Percentiles rank a stretch among this genome's conserved stretches.
These are phyloP conservation scores for Eimeria mitis DNA, from an alignment of 169 alveolate species.

Conservation along the genomic window DNA sequence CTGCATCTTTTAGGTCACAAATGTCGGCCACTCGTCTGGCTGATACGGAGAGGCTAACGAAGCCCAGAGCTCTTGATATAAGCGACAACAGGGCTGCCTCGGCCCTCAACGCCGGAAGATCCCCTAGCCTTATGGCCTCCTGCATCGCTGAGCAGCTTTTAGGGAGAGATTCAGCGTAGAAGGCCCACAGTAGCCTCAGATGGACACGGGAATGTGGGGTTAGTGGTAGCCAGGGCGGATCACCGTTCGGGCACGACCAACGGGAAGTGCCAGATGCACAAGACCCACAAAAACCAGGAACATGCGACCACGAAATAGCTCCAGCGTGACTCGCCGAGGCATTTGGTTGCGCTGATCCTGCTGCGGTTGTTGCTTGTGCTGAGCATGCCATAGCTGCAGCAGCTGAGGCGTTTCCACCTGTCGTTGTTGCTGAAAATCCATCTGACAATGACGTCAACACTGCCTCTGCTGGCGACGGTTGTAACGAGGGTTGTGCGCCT, in stretches of 20 bases:
- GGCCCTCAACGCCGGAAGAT: conserved; percentile 28
- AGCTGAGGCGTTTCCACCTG: neutral
- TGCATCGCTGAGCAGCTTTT: conserved; percentile 51
- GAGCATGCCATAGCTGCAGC: neutral
- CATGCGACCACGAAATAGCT: conserved; percentile 13
- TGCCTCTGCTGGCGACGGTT: neutral
- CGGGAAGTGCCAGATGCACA: conserved; percentile 35
- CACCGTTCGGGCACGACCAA: conserved; percentile 17
- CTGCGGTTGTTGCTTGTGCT: neutral
- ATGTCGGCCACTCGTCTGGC: conserved; percentile 38
- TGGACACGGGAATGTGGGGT: conserved; percentile 17
- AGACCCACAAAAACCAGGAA: conserved; percentile 35
- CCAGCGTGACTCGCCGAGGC: neutral
- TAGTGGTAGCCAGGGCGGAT: conserved; percentile 57
- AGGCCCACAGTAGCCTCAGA: conserved; percentile 63
- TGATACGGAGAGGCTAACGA: conserved; percentile 15
- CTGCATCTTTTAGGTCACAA: conserved; percentile 37
- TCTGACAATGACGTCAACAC: neutral
- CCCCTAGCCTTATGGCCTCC: conserved; percentile 27
- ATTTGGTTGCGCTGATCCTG: neutral
- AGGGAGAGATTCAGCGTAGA: conserved; percentile 55
- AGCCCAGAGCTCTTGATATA: conserved; percentile 27
- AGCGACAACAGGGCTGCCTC: conserved; percentile 69
- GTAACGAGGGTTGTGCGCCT: neutral
- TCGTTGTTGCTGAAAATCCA: neutral